Evolutionary conservation across 768 basidiomycete species (phyloP).

Genomic region (Flagelloscypha sp.): DNA sequence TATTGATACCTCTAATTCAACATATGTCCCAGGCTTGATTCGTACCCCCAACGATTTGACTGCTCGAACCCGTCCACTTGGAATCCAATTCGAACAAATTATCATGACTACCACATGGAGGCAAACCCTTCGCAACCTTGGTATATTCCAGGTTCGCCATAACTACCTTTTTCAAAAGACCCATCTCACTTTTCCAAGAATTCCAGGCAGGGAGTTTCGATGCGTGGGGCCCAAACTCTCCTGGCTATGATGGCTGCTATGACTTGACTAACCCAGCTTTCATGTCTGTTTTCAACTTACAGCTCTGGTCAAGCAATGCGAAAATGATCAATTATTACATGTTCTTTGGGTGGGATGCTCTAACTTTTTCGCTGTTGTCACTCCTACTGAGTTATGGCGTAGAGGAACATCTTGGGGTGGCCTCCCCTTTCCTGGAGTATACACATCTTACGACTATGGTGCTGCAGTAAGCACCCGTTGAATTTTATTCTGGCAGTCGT

Average conservation of each 20-base stretch:
- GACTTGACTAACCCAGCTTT: conserved; percentile 65
- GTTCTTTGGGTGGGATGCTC: conserved; percentile 55
- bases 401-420: conserved; percentile 86
- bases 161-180: conserved; percentile 7
- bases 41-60: conserved; percentile 74
- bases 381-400: conserved; percentile 4
- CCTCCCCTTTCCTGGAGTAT: conserved; percentile 48
- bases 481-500: neutral
- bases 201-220: conserved; percentile 76
- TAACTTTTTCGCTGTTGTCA: neutral
- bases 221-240: conserved; percentile 70
- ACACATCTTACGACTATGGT: conserved; percentile 75
- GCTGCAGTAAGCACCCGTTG: conserved; percentile 35
- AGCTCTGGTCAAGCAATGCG: conserved; percentile 74
- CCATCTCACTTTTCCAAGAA: conserved; percentile 19
- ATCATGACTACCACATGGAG: conserved; percentile 52
- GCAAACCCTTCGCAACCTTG: conserved; percentile 49
- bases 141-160: conserved; percentile 55
- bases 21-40: conserved; percentile 38
- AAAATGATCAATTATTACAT: conserved; percentile 83
- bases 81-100: conserved; percentile 55
- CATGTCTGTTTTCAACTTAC: conserved; percentile 69
- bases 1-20: conserved; percentile 1
- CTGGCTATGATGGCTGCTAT: conserved; percentile 60
- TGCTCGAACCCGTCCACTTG: conserved; percentile 66